Base-by-base conservation (phyloP, 2,329 filamentous ascomycete species). In the Dactylellina leptospora region DNA sequence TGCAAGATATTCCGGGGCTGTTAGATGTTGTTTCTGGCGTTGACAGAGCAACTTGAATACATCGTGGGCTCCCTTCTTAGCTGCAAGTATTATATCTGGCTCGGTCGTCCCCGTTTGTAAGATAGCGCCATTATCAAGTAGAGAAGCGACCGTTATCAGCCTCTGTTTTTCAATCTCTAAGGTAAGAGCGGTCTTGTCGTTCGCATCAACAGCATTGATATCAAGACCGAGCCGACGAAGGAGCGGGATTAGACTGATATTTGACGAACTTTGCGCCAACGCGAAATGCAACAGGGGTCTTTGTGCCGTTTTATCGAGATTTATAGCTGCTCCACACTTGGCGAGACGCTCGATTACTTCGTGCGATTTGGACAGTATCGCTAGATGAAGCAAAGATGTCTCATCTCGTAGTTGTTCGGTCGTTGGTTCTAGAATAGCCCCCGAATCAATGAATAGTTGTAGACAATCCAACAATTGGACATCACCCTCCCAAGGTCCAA, bases 221-320 rank as follows among this genome's bases (percentile, higher is more conserved):
- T 70, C 63, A 6, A 61, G 10, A 16, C 53, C 53, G n/a, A 51
- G 28, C 1, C 30, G 20, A n/a, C 51, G 27, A 9, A 68, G 16
- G 9, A 44, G 9, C 0, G 30, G 30, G 8, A 68, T 45, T 16
- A 51, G 18, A 6, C 13, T 28, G 13, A 28, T 1, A 28, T 51
- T 30, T 5, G 20, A 16, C 2, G 51, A 20, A 9, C 47, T 16
- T 11, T 44, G 33, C 4, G 50, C 45, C 2, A 68, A 45, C 2
- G 62, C 51, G 28, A 51, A 68, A 30, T 68, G 62, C 18, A 68
- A n/a, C 4, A 68, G 33, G 3, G 62, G 51, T 27, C 53, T 20
- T 5, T 23, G 13, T 4, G 53, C 28, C 8, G 4, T 9, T 11
- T 16, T 20, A 28, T n/a, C 44, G 8, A 59, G 44, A 11, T 58